Evolutionary conservation across 805 yeast species (phyloP), one percentile per base, ranked within the genome.

Genomic region (Isabelozyma pseudorhagii): DNA sequence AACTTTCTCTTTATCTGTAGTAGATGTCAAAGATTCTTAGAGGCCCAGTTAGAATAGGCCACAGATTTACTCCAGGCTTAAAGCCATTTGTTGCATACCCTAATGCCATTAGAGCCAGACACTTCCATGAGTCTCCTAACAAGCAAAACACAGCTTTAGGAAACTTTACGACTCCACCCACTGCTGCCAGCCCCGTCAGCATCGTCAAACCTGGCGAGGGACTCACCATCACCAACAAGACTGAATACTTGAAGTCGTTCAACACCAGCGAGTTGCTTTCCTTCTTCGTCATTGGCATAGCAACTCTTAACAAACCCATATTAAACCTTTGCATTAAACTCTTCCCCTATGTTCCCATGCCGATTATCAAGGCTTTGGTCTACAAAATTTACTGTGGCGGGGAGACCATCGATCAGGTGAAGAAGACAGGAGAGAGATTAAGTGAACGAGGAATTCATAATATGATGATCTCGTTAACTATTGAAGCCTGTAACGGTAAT

Each of bases 391-490:
- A 93, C 71, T 87, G 96, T 64, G 98, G 98, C 39, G 98, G 98
- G 50, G 93, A 88, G 59, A 82, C 80, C 51, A 78, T 85, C 48
- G 67, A 68, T 9, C 87, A 91, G 55, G 94, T 92, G 11, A 74
- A 81, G 47, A 65, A 74, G 48, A 87, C 96, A 4, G 96, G 96
- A 47, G 71, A 75, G 48, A 74, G 82, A 50, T 76, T 92, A 56
- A 75, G 82, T 48, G 66, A 78, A 46, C 78, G 96, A 52, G 96
- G 96, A 8, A 87, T 91, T 61, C 82, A 88, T 57, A 93, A 92
- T 74, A 89, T 92, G 96, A 90, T 92, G 96, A 74, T 92, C n/a
- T 86, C 96, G 1, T 81, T 90, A 65, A 89, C 97, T 13, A 91
- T 92, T 46, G 98, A 92, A 69, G 96, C 94, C 49, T 85, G 97